These are phyloP conservation scores for Piloderma croceum DNA, from an alignment of 768 basidiomycete genomes.

Conservation along the genomic window DNA sequence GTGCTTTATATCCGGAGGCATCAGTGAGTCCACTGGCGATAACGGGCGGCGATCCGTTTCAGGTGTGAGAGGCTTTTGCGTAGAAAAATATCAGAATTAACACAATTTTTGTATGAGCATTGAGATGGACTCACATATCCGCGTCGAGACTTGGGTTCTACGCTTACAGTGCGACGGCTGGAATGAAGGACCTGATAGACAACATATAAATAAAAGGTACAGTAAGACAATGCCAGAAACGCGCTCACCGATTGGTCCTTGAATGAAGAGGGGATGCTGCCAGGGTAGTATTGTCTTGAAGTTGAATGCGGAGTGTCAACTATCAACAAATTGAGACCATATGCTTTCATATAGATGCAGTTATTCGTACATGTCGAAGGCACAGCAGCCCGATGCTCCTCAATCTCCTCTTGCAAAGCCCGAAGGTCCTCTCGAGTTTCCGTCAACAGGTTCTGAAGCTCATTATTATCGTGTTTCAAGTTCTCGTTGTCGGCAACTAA, in stretches of 20 bases:
- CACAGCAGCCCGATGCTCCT: conserved; percentile 57
- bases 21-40: conserved; percentile 35
- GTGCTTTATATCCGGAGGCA: conserved; percentile 21
- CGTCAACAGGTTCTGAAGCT: conserved; percentile 66
- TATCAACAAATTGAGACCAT: conserved; percentile 1
- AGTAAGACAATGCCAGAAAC: too few species aligned
- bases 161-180: too few species aligned
- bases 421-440: conserved; percentile 77
- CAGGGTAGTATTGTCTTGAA: conserved; percentile 36
- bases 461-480: conserved; percentile 74
- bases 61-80: conserved; percentile 41
- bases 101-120: background rate
- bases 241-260: conserved; percentile 33
- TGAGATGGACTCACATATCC: conserved; percentile 27
- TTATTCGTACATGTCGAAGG: conserved; percentile 22
- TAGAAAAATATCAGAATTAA: conserved; percentile 8
- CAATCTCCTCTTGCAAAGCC: conserved; percentile 64
- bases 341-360: conserved; percentile 7
- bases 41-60: conserved; percentile 38
- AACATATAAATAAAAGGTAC: too few species aligned
- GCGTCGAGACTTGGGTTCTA: conserved; percentile 26
- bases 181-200: too few species aligned
- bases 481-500: conserved; percentile 82
- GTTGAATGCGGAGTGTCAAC: conserved; percentile 16
- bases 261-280: conserved; percentile 40